A percentile compares a stretch with the other conserved stretches of the same genome.
These are phyloP conservation scores for Byssoonygena ceratinophila DNA, from an alignment of 2,329 filamentous ascomycete genomes.

Conservation along the genomic window DNA sequence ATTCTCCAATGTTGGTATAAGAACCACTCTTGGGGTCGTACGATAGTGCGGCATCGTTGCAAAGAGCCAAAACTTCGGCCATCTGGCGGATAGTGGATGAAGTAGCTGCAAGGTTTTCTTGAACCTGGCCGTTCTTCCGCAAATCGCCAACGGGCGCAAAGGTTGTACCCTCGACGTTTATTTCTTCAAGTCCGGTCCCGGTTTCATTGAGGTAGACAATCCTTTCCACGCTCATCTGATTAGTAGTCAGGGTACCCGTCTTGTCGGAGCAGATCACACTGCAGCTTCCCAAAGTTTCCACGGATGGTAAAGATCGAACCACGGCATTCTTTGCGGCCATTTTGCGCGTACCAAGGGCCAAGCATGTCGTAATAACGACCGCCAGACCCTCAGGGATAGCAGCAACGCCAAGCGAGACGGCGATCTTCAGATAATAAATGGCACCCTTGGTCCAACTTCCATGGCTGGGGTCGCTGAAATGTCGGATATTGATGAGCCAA, in stretches of 20 bases:
- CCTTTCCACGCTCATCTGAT: conserved; percentile 98
- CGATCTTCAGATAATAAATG: conserved; percentile 99
- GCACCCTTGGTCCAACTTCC: conserved; percentile 92
- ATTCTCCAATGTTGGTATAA: conserved; percentile 80
- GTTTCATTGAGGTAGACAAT: conserved; percentile 69
- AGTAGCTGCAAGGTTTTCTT: conserved; percentile 57
- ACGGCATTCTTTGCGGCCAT: conserved; percentile 99
- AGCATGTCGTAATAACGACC: conserved; percentile 96
- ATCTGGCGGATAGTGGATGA: conserved; percentile 75
- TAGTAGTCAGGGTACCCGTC: conserved; percentile 94
- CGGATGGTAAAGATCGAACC: conserved; percentile 87
- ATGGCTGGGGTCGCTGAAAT: conserved; percentile 91
- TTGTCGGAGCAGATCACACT: conserved; percentile 99
- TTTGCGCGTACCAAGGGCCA: conserved; percentile 90
- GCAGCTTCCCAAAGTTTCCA: conserved; percentile 96
- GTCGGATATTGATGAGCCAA: conserved; percentile 96
- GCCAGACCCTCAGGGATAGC: conserved; percentile 96
- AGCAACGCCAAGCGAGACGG: conserved; percentile 92
- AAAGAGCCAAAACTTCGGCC: conserved; percentile 58
- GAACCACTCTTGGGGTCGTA: conserved; percentile 65
- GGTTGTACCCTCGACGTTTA: conserved; percentile 84
- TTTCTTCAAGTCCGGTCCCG: conserved; percentile 66
- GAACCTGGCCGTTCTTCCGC: conserved; percentile 53
- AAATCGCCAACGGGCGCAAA: conserved; percentile 76
- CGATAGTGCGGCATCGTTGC: conserved; percentile 76